Base-by-base conservation (phyloP, 495 filamentous ascomycete genomes). In the Schizothecium vesticola region DNA sequence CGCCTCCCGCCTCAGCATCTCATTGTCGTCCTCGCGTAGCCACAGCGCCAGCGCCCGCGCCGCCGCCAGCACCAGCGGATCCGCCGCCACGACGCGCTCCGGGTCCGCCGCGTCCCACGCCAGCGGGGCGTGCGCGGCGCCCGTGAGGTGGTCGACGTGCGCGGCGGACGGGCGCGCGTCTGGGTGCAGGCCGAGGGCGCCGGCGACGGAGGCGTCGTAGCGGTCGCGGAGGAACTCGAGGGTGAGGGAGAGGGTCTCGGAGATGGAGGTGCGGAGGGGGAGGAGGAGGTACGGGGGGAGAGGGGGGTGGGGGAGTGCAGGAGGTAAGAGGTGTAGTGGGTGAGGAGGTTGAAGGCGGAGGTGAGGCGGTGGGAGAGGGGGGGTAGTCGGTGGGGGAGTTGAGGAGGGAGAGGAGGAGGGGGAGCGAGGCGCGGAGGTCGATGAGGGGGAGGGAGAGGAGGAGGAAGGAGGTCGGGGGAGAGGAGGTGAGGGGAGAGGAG, bases 201-300 rank as follows among this genome's bases (percentile, higher is more conserved):
- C 86, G 1, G 84, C 82, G 19, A 82, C 77, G 11, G 82, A 81
- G 2, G 83, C 84, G 70, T 91, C 88, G 83, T 84, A 90, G 21
- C 88, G 77, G 69, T 91, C 89, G 28, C 88, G 84, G 0, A 91
- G 79, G 75, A 86, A 88, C 73, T 90, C 89, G 71, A 88, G 81
- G 0, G 83, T 80, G 3, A 87, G 77, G 6, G 84, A 85, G 57
- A 90, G 78, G 1, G 85, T 86, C 68, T 88, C 86, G 5, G 80
- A 79, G 64, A 91, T 81, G 67, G 86, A 81, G 51, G 77, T 81
- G 26, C 86, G 85, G 1, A 91, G 78, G 65, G 84, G 84, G 11
- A 90, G 79, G 29, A 91, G 80, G 3, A 82, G 76, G 64, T 86
- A 84, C 0, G 87, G 83, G 12, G 83, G 71, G 71, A 86, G 19